Evolutionary conservation across 225 moss, liverwort and hornwort species (phyloP), one percentile per base, ranked within the genome.

Genomic region (Sphagnum tenellum): DNA sequence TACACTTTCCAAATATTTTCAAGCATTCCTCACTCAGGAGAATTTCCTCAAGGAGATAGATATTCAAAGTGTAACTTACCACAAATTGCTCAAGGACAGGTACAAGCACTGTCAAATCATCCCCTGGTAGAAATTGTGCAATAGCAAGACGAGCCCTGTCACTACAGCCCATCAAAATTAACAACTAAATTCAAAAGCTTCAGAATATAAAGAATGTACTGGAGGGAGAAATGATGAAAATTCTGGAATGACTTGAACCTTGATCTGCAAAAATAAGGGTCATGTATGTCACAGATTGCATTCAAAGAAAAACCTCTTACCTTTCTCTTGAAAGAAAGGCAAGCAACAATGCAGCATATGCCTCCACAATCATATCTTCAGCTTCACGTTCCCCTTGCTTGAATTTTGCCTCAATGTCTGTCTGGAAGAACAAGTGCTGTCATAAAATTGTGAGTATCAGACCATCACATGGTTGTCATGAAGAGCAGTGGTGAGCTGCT

Each of bases 321-420:
- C 98, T 93, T 76, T 89, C 98, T 75, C 81, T 82, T 12, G 98
- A 90, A 46, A 98, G 69, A 71, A 98, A 98, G 57, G 78, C 98
- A 66, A 98, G 85, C 57, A 98, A 81, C 59, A 98, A 77, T 49
- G 98, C 93, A 45, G 93, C 87, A 65, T 98, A 98, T 49, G 98
- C 98, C 76, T 93, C 98, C 45, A 93, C 98, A 74, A 98, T 98
- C 90, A 90, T 98, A 73, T 98, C 86, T 75, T 98, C 98, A 59
- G 98, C 98, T 76, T 98, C 96, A 62, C 89, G 88, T 71, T 96
- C 89, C 48, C 95, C 92, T 80, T 96, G 92, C 78, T 88, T 87
- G 46, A 90, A 78, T 57, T 80, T 76, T 64, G 86, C 89, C 74
- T 92, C 98, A 65, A 90, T 90, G 65, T 93, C 87, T 79, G 89